Percentiles rank a stretch among this genome's conserved stretches.
These are phyloP conservation scores for Ganoderma boninense DNA, from an alignment of 1,284 basidiomycete species.

Conservation along the genomic window DNA sequence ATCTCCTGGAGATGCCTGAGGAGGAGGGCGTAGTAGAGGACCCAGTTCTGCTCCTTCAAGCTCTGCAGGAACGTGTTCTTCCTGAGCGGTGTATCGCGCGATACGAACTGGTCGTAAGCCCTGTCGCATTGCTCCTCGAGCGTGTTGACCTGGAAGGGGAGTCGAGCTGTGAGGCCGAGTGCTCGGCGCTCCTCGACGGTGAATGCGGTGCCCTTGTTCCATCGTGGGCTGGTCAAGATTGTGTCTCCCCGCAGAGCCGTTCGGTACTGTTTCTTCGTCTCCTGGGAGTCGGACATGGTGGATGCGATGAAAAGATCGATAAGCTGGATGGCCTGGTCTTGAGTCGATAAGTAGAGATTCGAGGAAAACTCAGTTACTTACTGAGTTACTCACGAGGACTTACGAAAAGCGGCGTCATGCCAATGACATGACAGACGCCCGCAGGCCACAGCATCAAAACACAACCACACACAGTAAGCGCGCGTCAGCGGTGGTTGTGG, in stretches of 20 bases:
- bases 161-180: constrained; percentile 79
- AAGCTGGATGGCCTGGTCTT: too few species aligned
- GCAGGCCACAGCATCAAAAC: constrained; percentile 22
- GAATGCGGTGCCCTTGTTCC: constrained; percentile 82
- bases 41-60: constrained; percentile 79
- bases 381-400: too few species aligned
- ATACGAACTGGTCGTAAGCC: constrained; percentile 72
- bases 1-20: constrained; percentile 73
- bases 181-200: constrained; percentile 68
- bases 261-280: constrained; percentile 41
- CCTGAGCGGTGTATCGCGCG: constrained; percentile 56
- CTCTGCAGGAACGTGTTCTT: constrained; percentile 80
- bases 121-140: constrained; percentile 80
- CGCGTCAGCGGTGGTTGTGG: neutral
- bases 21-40: constrained; percentile 76
- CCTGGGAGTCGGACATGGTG: constrained; percentile 23
- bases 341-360: too few species aligned
- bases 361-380: too few species aligned
- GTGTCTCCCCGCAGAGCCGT: constrained; percentile 66
- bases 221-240: constrained; percentile 70
- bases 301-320: constrained; percentile 12
- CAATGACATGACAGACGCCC: neutral
- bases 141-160: constrained; percentile 79
- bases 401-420: too few species aligned
- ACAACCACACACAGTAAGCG: constrained; percentile 19